Evolutionary conservation across 257 asterid species (phyloP).

Genomic region (Salvia rosmarinus): DNA sequence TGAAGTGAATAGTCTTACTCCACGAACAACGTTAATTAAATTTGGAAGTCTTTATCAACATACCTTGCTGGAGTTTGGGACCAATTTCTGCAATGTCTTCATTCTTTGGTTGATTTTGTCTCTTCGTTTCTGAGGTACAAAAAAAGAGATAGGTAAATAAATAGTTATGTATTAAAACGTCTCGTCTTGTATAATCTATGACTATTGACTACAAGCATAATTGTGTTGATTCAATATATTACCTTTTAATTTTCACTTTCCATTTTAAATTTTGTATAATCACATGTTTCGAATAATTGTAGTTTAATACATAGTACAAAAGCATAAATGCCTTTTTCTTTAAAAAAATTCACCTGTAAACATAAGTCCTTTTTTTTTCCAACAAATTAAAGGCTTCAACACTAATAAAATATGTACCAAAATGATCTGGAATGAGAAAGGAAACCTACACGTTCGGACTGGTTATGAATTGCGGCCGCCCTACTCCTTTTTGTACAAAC

Average conservation of each 20-base stretch:
- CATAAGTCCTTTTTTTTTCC: no score
- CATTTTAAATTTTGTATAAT: no score
- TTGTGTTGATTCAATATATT: no score
- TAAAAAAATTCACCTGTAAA: no score
- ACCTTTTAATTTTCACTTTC: no score
- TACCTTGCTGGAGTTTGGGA: constrained; percentile 91
- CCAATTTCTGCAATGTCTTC: constrained; percentile 78
- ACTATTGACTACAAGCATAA: no score
- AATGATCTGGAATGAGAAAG: neutral
- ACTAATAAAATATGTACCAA: no score
- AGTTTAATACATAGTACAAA: constrained; percentile 9
- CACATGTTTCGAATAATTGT: no score
- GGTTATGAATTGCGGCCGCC: constrained; percentile 83
- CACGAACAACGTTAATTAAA: neutral
- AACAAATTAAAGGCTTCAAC: no score
- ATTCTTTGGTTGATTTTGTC: constrained; percentile 79
- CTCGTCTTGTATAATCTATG: no score
- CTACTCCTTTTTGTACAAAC: constrained; percentile 63
- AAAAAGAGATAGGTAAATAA: constrained; percentile 1
- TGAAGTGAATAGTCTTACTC: neutral
- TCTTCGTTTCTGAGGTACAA: constrained; percentile 62
- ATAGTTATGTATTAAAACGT: no score
- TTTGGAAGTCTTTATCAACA: constrained; percentile 4
- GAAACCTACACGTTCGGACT: constrained; percentile 72
- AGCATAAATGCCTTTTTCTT: no score